Conservation (phyloP, 352 stramenopile species). For the Pythium rishiriense region DNA sequence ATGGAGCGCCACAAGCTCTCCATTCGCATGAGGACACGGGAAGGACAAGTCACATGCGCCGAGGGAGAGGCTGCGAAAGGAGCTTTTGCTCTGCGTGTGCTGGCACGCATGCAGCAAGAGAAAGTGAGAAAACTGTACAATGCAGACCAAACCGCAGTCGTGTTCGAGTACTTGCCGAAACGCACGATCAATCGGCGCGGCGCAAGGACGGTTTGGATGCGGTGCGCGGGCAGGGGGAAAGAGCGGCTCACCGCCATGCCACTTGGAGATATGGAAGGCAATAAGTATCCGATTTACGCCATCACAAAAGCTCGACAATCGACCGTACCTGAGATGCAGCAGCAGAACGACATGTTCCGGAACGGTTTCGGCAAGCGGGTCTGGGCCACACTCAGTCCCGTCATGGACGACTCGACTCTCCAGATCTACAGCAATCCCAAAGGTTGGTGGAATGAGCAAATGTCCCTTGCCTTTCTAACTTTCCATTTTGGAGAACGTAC, state of each 20-base stretch:
- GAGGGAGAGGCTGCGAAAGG: neutral
- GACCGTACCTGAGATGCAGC: neutral
- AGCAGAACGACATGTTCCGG: slow-evolving; percentile 7
- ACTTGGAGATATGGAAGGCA: slow-evolving; percentile 8
- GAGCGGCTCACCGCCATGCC: slow-evolving; percentile 2
- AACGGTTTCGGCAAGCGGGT: slow-evolving; percentile 5
- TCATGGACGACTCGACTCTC: neutral
- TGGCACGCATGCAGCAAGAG: neutral
- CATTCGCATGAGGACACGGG: slow-evolving; percentile 3
- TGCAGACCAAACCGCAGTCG: slow-evolving; percentile 2
- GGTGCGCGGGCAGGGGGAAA: slow-evolving; percentile 13
- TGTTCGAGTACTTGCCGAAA: slow-evolving; percentile 5
- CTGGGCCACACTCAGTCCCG: neutral
- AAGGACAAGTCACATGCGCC: slow-evolving; percentile 5
- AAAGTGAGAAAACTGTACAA: slow-evolving; percentile 7
- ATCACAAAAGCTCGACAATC: slow-evolving; percentile 1
- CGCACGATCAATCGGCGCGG: neutral
- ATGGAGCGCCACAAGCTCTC: slow-evolving; percentile 15
- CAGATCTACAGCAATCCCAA: slow-evolving; percentile 7
- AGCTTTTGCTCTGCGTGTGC: neutral
- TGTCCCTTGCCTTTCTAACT: slow-evolving; percentile 5
- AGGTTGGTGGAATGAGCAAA: slow-evolving; percentile 7
- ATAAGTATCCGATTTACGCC: slow-evolving; percentile 1
- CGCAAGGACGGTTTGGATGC: slow-evolving; percentile 1
- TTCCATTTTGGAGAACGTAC: slow-evolving; percentile 8